A percentile compares a stretch with the other conserved stretches of the same genome.
phyloP scores from a whole-genome alignment of 192 early-diverging fungal species.

The Coemansia umbellata region DNA sequence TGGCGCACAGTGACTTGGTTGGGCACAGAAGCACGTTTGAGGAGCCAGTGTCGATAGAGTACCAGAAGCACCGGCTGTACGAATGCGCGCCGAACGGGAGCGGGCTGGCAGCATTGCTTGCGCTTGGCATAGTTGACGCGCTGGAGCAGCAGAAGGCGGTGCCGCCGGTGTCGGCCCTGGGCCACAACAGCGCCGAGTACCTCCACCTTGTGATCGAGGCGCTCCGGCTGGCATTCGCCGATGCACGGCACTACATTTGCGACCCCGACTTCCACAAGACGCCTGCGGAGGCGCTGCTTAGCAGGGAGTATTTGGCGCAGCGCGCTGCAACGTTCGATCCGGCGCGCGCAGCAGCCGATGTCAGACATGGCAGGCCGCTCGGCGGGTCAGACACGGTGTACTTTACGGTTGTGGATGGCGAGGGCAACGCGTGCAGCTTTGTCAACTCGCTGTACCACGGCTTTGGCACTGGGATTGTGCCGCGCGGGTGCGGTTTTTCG shows the following conservation, averaged over 20 bases:
- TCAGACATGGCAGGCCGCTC: slow-evolving; percentile 57
- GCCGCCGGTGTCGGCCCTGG: slow-evolving; percentile 37
- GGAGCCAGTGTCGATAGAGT: slow-evolving; percentile 62
- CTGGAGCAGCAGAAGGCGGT: slow-evolving; percentile 46
- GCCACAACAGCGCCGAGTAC: slow-evolving; percentile 58
- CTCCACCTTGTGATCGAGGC: slow-evolving; percentile 67
- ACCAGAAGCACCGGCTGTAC: slow-evolving; percentile 55
- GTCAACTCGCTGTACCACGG: slow-evolving; percentile 58
- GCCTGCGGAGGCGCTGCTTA: slow-evolving; percentile 55
- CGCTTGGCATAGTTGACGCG: slow-evolving; percentile 61
- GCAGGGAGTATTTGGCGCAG: slow-evolving; percentile 51
- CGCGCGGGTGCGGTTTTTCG: slow-evolving; percentile 59
- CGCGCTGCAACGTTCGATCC: slow-evolving; percentile 59
- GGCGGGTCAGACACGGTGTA: slow-evolving; percentile 72
- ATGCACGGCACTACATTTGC: slow-evolving; percentile 60
- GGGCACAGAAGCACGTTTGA: slow-evolving; percentile 52
- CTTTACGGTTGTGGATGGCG: slow-evolving; percentile 66
- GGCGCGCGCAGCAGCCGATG: slow-evolving; percentile 43
- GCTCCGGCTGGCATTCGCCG: slow-evolving; percentile 74
- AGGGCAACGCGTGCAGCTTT: slow-evolving; percentile 81
- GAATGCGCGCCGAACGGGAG: slow-evolving; percentile 78
- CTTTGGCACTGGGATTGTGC: slow-evolving; percentile 52
- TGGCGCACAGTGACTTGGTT: slow-evolving; percentile 64
- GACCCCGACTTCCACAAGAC: slow-evolving; percentile 56
- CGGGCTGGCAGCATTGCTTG: slow-evolving; percentile 67